A percentile compares a stretch with the other conserved stretches of the same genome.
These are phyloP conservation scores for Biancaea sappan DNA, from an alignment of 306 rosid species.

Conservation along the genomic window DNA sequence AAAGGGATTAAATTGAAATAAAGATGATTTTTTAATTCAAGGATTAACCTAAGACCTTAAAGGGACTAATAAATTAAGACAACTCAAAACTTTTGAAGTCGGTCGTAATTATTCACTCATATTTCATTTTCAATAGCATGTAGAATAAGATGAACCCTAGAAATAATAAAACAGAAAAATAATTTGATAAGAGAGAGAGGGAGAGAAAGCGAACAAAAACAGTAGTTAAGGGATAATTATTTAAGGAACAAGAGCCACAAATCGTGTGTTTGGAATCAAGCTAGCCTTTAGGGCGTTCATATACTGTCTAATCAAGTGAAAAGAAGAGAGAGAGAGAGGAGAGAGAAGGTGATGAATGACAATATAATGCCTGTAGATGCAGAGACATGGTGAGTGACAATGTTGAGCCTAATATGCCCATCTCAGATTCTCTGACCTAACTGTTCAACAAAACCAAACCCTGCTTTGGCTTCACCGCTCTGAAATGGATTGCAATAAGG, in stretches of 20 bases:
- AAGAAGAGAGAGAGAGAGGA: constrained; percentile 20
- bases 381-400: constrained; percentile 41
- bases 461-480: too few species aligned
- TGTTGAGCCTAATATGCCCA: constrained; percentile 36
- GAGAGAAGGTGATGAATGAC: constrained; percentile 21
- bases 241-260: constrained; percentile 41
- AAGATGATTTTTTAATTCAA: too few species aligned
- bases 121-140: too few species aligned
- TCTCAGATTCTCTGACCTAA: not conserved
- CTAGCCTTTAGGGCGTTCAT: not conserved
- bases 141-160: too few species aligned
- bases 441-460: too few species aligned
- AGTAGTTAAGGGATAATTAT: constrained; percentile 28
- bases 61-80: too few species aligned
- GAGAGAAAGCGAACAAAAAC: constrained; percentile 28
- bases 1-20: too few species aligned
- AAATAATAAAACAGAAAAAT: not conserved
- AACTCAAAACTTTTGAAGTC: too few species aligned
- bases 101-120: too few species aligned
- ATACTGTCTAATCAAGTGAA: constrained; percentile 35
- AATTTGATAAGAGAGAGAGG: not conserved
- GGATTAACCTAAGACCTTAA: too few species aligned
- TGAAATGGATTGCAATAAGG: too few species aligned
- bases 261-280: constrained; percentile 34
- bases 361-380: constrained; percentile 37